Percentiles rank a stretch among this genome's conserved stretches.
Evolutionary conservation across 371 early-diverging fungal species (phyloP).

Genomic region (Mortierella sp.): DNA sequence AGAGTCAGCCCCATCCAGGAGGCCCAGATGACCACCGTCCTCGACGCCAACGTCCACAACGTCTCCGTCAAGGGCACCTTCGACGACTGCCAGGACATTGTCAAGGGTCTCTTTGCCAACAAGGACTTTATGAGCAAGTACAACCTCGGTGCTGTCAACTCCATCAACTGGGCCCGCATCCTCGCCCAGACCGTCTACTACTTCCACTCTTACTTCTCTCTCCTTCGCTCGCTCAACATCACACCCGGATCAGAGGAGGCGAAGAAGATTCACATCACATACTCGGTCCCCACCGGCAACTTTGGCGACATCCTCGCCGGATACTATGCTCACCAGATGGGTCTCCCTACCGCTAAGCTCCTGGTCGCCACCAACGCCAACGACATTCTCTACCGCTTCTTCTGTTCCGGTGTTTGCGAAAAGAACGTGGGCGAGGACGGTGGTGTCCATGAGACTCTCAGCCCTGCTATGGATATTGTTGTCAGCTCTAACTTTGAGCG

Average conservation of each 20-base stretch:
- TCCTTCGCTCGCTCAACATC: conserved; percentile 71
- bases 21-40: conserved; percentile 97
- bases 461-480: conserved; percentile 98
- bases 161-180: conserved; percentile 99
- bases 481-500: conserved; percentile 98
- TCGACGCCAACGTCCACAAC: conserved; percentile 94
- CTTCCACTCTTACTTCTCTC: conserved; percentile 90
- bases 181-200: conserved; percentile 97
- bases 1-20: conserved; percentile 96
- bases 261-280: conserved; percentile 74
- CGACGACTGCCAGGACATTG: conserved; percentile 97
- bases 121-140: conserved; percentile 80
- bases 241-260: conserved; percentile 64
- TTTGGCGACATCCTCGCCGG: conserved; percentile 98
- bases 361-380: conserved; percentile 96
- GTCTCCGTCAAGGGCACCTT: conserved; percentile 94
- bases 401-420: conserved; percentile 87
- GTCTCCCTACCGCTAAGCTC: conserved; percentile 88
- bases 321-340: conserved; percentile 92
- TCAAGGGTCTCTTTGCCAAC: conserved; percentile 92
- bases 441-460: conserved; percentile 85
- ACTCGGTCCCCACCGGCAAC: conserved; percentile 98
- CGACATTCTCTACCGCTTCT: conserved; percentile 97
- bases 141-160: conserved; percentile 95
- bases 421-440: conserved; percentile 69